Base-by-base conservation (phyloP, 306 rosid genomes). In the Vigna radiata region DNA sequence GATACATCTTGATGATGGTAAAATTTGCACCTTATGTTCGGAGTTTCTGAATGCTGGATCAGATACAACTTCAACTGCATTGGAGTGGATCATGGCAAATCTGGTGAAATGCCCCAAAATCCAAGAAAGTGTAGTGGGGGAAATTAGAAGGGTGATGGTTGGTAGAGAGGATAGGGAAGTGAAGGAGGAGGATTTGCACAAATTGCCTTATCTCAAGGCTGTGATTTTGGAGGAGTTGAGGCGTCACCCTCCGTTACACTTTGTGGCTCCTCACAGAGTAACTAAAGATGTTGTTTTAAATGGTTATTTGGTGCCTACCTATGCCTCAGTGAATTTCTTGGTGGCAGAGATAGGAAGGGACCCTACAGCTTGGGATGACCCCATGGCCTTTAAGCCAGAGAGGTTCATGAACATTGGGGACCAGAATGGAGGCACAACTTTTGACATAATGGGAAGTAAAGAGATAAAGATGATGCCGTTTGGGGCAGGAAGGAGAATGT, bases 41-140 rank as follows among this genome's bases (percentile, higher is more conserved):
- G 86, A 85, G 62, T 85, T 85, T 79, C 62, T 85, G 10, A 76
- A 82, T 21, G 86, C 86, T 2, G 89, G 82, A 56, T 58, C 86
- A 0, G 86, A 85, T 71, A 82, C 89, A 12, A 85, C 88, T 18
- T 63, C 86, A 21, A 82, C 88, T 0, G 79, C 88, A 36, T 50
- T 85, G 66, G 70, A 85, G 56, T 85, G 88, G 88, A 75, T 85
- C 36, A 82, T 85, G 89, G 89, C 86, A 13, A 85, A 85, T 79
- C 52, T 85, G 56, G 89, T 85, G 67, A 85, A 79, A 53, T 44
- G 52, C 21, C 77, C 74, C 5, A 17, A 76, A 7, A 71, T 79
- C 27, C 89, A 79, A 72, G 70, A 82, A 70, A 82, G 73, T 41
- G 65, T 85, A 52, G 23, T 50, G 15, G 68, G 53, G 75, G 86